Evolutionary conservation across 2,329 filamentous ascomycete genomes (phyloP).

Genomic region (Claviceps sp.): DNA sequence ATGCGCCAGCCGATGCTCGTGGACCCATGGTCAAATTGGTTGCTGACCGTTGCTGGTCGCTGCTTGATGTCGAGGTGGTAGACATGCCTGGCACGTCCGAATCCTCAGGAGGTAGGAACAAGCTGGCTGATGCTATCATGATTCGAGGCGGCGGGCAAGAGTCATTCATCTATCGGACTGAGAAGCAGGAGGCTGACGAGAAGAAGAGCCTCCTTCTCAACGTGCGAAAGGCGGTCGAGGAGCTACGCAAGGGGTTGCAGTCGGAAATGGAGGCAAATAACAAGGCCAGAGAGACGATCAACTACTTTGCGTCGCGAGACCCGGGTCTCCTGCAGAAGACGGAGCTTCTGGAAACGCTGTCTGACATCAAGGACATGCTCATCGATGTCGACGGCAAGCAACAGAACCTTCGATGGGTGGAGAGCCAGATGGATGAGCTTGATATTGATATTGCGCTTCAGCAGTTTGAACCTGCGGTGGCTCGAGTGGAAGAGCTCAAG

Average conservation of each 20-base stretch:
- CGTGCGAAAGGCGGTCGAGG: constrained; percentile 84
- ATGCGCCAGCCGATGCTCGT: constrained; percentile 41
- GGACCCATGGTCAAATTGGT: constrained; percentile 62
- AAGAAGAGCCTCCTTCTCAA: constrained; percentile 75
- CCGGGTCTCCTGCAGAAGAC: constrained; percentile 65
- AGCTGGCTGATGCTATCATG: constrained; percentile 76
- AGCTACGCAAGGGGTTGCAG: constrained; percentile 72
- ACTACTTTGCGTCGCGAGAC: constrained; percentile 71
- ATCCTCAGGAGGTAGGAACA: constrained; percentile 39
- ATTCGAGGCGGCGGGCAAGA: constrained; percentile 75
- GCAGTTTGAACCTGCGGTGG: constrained; percentile 72
- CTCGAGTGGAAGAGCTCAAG: constrained; percentile 72
- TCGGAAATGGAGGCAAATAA: constrained; percentile 81
- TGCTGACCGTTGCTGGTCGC: constrained; percentile 85
- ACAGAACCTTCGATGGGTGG: constrained; percentile 90
- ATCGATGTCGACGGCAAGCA: constrained; percentile 96
- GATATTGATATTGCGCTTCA: constrained; percentile 94
- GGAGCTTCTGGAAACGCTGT: constrained; percentile 65
- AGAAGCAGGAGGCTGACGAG: constrained; percentile 64
- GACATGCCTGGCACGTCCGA: constrained; percentile 63
- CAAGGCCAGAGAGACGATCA: constrained; percentile 71
- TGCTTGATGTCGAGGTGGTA: constrained; percentile 85
- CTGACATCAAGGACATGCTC: constrained; percentile 71
- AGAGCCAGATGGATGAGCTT: constrained; percentile 86
- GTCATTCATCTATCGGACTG: constrained; percentile 87